Base-by-base conservation (phyloP, 225 moss, liverwort and hornwort species). In the Bryoerythrophyllum caledonicum region DNA sequence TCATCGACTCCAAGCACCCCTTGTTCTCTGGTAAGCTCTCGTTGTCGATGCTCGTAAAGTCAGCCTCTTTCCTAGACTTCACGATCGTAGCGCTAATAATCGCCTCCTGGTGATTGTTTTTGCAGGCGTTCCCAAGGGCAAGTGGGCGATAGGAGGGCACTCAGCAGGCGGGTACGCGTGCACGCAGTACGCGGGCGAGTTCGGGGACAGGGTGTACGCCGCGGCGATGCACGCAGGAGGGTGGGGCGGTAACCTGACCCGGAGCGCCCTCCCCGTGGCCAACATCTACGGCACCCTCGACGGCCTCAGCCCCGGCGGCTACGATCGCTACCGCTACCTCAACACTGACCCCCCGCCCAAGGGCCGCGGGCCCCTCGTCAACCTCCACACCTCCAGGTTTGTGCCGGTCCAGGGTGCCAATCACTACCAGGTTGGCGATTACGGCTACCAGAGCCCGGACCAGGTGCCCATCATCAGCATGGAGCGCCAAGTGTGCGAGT, bases 131-230 rank as follows among this genome's bases (percentile, higher is more conserved):
- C 82, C 86, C 1, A 74, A 82, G 55, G 78, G 64, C 20, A 86
- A 87, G 68, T 92, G 87, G 92, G 92, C 90, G 21, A 1, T 89
- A 46, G 78, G 68, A 73, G 90, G 92, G 5, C 90, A 90, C 63
- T 92, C 90, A 6, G 35, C 26, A 17, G 88, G 92, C 16, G 90
- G 81, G 1, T 3, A 0, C 0, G 82, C 69, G 1, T 12, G 69
- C 10, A 54, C 28, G 12, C 0, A 15, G 26, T 88, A 86, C 14
- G 83, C 63, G 16, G 32, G 13, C 24, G 48, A 77, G 59, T 82
- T 71, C 20, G 73, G 75, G 13, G 71, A 77, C 49, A 79, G 63
- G 74, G 21, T 84, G 59, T 84, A 76, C 35, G 84, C 84, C 17
- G 23, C 16, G 7, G 79, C 53, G 32, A 53, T 84, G 79, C 87